Evolutionary conservation across 2,329 filamentous ascomycete genomes (phyloP).

Genomic region (Penicillium sp.): DNA sequence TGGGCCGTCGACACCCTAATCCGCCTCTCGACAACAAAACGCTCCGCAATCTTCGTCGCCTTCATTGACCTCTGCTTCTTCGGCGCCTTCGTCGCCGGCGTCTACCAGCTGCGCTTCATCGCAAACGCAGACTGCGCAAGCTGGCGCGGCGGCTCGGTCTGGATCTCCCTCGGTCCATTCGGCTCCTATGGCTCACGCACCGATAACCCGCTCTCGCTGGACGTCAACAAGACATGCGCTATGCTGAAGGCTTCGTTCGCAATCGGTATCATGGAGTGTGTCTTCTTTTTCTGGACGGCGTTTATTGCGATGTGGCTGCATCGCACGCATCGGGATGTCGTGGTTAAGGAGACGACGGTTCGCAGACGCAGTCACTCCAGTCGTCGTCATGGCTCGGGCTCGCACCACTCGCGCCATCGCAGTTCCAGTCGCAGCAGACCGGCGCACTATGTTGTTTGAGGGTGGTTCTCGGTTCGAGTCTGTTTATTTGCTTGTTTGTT

Average conservation of each 20-base stretch:
- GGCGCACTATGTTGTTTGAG: slow-evolving; percentile 33
- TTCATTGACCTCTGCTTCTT: slow-evolving; percentile 64
- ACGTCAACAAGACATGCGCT: slow-evolving; percentile 74
- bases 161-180: slow-evolving; percentile 63
- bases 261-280: slow-evolving; percentile 82
- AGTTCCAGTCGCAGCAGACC: slow-evolving; percentile 28
- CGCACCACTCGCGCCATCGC: slow-evolving; percentile 30
- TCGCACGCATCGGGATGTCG: slow-evolving; percentile 29
- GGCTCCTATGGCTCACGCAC: slow-evolving; percentile 54
- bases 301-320: slow-evolving; percentile 63
- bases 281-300: slow-evolving; percentile 78
- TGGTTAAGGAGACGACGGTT: slow-evolving; percentile 44
- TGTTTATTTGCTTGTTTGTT: slow-evolving; percentile 1
- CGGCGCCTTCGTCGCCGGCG: slow-evolving; percentile 63
- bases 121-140: slow-evolving; percentile 66
- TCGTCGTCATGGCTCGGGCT: slow-evolving; percentile 30
- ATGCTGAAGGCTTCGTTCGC: slow-evolving; percentile 93
- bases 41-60: slow-evolving; percentile 61
- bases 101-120: slow-evolving; percentile 61
- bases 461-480: background rate
- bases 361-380: slow-evolving; percentile 38
- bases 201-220: slow-evolving; percentile 52
- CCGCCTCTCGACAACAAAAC: slow-evolving; percentile 60
- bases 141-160: slow-evolving; percentile 57
- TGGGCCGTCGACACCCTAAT: slow-evolving; percentile 65